Base-by-base conservation (phyloP, 2,329 filamentous ascomycete genomes). In the Plenodomus lindquistii region DNA sequence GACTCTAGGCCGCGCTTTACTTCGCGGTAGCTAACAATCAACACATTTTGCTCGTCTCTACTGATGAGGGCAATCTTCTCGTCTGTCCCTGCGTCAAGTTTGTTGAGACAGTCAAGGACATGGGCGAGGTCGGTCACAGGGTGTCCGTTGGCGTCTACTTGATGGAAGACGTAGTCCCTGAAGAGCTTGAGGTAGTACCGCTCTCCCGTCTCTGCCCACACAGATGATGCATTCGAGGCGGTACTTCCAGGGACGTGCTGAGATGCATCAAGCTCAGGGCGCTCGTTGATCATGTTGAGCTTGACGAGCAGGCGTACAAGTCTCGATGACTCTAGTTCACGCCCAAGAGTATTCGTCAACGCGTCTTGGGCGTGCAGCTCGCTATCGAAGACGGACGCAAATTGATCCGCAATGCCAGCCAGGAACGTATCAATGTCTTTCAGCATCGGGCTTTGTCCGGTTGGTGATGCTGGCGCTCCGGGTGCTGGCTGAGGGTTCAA, bases 111-210 rank as follows among this genome's bases (percentile, higher is more conserved):
- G 20, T 82, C 83, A 38, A 99, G 73, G 55, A 97, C 90, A 74
- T 97, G 92, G 2, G 88, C 93, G 48, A 97, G 78, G 67, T 97
- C 89, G 4, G 96, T 79, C 1, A 92, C 87, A 0, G 94, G 88
- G 44, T 89, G 87, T 13, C 91, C 91, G 48, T 90, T 85, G 22
- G 84, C 82, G 69, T 97, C 91, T 11, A 97, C 91, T 66, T 96
- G 92, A 71, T 99, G 94, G 75, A 97, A 99, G 35, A 97, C 90
- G 63, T 95, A 97, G 73, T 99, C 94, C 41, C 94, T 85, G 78
- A 97, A 97, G 8, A 99, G 81, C 74, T 96, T 97, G 56, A 99
- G 79, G 68, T 90, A 88, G 70, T 96, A 97, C 21, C 92, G 85
- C 63, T 96, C 91, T 20, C 93, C 93, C 40, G 89, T 94, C 71